These are phyloP conservation scores for Erythrobasidium hasegawianum DNA, from an alignment of 1,284 basidiomycete species.

Conservation along the genomic window DNA sequence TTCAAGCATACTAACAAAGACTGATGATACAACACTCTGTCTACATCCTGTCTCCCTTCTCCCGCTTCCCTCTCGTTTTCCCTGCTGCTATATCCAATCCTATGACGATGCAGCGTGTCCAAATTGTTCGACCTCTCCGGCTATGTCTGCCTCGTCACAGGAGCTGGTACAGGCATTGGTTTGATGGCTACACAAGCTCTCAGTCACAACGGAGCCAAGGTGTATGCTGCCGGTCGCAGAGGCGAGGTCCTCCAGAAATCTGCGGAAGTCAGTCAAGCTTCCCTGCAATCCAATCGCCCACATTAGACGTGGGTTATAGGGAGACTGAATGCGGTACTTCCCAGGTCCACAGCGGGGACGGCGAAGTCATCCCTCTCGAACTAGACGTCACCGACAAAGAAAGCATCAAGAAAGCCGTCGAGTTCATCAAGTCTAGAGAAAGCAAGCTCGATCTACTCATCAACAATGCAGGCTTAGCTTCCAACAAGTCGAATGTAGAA, in stretches of 20 bases:
- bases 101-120: slow-evolving; percentile 8
- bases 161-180: slow-evolving; percentile 67
- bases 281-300: too few relatives aligned
- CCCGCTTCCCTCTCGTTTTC: neutral
- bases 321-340: too few relatives aligned
- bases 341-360: slow-evolving; percentile 32
- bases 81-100: neutral
- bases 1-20: too few relatives aligned
- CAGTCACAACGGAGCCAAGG: slow-evolving; percentile 74
- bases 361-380: slow-evolving; percentile 38
- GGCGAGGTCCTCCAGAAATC: slow-evolving; percentile 48
- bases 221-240: slow-evolving; percentile 62
- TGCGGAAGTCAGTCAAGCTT: slow-evolving; percentile 48
- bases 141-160: slow-evolving; percentile 26
- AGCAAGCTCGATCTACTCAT: slow-evolving; percentile 20
- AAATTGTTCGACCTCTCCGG: slow-evolving; percentile 33
- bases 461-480: slow-evolving; percentile 36
- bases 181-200: slow-evolving; percentile 69
- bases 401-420: slow-evolving; percentile 38
- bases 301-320: too few relatives aligned
- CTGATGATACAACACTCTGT: too few relatives aligned
- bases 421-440: slow-evolving; percentile 35
- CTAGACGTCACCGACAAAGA: slow-evolving; percentile 30
- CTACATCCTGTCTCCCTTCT: too few relatives aligned
- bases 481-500: slow-evolving; percentile 43